A percentile compares a stretch with the other conserved stretches of the same genome.
These are phyloP conservation scores for Nidula niveotomentosa DNA, from an alignment of 1,284 basidiomycete genomes.

Conservation along the genomic window DNA sequence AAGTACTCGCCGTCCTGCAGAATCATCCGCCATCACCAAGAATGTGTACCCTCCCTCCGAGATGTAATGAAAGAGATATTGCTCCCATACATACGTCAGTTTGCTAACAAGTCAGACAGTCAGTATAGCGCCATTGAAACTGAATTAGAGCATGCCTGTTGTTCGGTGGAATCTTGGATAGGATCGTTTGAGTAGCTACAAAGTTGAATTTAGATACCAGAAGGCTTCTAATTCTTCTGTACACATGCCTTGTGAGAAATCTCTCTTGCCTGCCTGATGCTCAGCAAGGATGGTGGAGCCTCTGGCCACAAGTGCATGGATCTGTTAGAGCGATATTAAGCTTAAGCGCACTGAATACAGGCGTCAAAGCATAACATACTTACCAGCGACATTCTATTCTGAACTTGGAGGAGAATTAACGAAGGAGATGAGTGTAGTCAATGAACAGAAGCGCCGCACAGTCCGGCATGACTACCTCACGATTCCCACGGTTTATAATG, in stretches of 20 bases:
- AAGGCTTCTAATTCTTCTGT: constrained; percentile 1
- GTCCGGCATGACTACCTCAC: neutral
- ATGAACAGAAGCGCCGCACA: neutral
- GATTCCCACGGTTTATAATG: neutral
- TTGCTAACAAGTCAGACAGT: constrained; percentile 51
- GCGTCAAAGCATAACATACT: neutral
- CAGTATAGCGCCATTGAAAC: constrained; percentile 1
- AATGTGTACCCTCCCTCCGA: constrained; percentile 86
- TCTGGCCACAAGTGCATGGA: constrained; percentile 87
- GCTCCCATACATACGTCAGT: constrained; percentile 94
- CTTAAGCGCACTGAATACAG: neutral
- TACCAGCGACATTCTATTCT: constrained; percentile 25
- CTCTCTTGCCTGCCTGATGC: constrained; percentile 73
- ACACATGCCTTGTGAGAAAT: constrained; percentile 79
- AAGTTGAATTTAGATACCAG: constrained; percentile 3
- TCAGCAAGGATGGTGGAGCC: constrained; percentile 82
- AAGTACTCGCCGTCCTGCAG: constrained; percentile 71
- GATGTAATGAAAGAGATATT: constrained; percentile 96
- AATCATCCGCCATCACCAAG: constrained; percentile 93
- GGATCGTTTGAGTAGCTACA: constrained; percentile 85
- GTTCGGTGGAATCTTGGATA: constrained; percentile 93
- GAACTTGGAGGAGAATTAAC: neutral
- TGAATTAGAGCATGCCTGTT: constrained; percentile 42
- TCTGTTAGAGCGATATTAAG: constrained; percentile 36
- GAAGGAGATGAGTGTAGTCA: neutral